phyloP scores from a whole-genome alignment of 2,329 filamentous ascomycete species.

The Apiospora kogelbergensis region DNA sequence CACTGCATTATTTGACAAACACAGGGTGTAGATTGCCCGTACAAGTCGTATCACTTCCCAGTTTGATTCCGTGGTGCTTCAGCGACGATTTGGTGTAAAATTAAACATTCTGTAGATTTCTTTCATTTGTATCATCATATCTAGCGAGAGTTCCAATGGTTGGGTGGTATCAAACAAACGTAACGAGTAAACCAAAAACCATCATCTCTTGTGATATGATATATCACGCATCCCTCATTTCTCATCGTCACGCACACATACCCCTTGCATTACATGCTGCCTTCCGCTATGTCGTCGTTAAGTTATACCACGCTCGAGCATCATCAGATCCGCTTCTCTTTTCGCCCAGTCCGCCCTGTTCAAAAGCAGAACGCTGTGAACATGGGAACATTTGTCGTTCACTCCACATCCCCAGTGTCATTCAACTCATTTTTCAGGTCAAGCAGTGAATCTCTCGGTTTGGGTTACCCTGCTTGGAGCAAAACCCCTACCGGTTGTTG shows the following conservation, averaged over 20 bases:
- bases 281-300: too few relatives aligned
- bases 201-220: not conserved
- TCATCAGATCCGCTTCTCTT: not conserved
- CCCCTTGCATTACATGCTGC: not conserved
- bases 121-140: slow-evolving; percentile 3
- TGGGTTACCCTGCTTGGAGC: too few relatives aligned
- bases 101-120: not conserved
- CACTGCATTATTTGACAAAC: too few relatives aligned
- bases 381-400: not conserved
- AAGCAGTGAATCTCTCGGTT: too few relatives aligned
- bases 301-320: not conserved
- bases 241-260: not conserved
- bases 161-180: slow-evolving; percentile 3
- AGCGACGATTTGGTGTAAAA: not conserved
- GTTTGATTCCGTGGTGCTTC: too few relatives aligned
- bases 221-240: not conserved
- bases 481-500: too few relatives aligned
- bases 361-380: not conserved
- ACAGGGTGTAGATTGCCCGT: too few relatives aligned
- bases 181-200: not conserved
- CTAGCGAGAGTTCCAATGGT: not conserved
- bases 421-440: too few relatives aligned
- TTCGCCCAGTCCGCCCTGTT: not conserved
- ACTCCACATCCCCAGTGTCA: not conserved
- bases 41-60: too few relatives aligned